Conservation (phyloP, 768 basidiomycete species). For the Kockovaella imperatae region DNA sequence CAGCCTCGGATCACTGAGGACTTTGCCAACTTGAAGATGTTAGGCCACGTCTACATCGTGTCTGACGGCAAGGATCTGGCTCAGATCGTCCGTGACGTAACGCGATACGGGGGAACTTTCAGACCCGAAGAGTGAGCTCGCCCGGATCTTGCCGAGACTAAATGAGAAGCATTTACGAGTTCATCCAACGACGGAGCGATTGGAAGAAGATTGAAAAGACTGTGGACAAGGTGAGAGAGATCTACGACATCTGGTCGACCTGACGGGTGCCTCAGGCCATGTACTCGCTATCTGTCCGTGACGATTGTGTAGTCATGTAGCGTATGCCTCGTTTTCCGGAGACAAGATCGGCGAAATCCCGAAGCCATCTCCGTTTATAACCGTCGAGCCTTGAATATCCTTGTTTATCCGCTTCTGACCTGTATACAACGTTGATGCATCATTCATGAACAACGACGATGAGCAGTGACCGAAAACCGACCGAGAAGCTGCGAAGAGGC, state of each 20-base stretch:
- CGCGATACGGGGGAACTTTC: constrained; percentile 89
- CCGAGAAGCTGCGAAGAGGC: background rate
- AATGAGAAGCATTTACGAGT: constrained; percentile 82
- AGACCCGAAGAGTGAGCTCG: constrained; percentile 67
- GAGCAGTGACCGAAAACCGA: background rate
- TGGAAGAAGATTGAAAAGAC: constrained; percentile 98
- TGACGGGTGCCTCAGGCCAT: constrained; percentile 25
- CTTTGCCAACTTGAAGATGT: constrained; percentile 91
- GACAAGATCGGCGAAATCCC: too few species aligned
- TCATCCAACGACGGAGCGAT: constrained; percentile 85
- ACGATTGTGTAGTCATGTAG: constrained; percentile 64
- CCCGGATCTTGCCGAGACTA: background rate
- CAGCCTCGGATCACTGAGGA: constrained; percentile 76
- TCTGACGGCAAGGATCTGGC: constrained; percentile 94
- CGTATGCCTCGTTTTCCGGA: background rate
- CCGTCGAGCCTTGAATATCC: too few species aligned
- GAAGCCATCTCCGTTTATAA: too few species aligned
- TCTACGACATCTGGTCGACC: constrained; percentile 3
- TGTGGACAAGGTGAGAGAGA: constrained; percentile 51
- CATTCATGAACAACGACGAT: too few species aligned
- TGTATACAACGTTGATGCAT: too few species aligned
- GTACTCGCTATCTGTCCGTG: constrained; percentile 55
- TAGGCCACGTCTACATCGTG: constrained; percentile 92
- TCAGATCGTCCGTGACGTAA: constrained; percentile 89
- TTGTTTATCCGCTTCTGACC: too few species aligned